Evolutionary conservation across 768 basidiomycete species (phyloP).

Genomic region (Tylopilus sp.): DNA sequence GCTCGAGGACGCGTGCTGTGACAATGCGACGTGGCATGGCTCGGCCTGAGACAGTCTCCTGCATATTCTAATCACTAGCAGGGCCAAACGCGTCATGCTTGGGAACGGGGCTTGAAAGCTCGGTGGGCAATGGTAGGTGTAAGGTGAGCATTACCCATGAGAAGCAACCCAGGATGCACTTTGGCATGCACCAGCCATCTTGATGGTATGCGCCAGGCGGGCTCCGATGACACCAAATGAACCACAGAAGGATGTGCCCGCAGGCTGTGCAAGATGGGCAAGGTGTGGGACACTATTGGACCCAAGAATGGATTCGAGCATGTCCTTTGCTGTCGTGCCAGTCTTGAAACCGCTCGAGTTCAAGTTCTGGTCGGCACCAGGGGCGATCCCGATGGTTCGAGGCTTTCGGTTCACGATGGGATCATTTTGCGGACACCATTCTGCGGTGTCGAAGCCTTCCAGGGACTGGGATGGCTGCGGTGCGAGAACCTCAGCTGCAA

Average conservation of each 20-base stretch:
- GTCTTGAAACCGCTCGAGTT: neutral
- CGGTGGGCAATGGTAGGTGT: neutral
- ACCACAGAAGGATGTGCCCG: constrained; percentile 24
- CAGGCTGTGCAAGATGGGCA: constrained; percentile 5
- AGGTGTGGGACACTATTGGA: constrained; percentile 5
- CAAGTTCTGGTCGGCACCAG: constrained; percentile 17
- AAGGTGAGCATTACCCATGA: constrained; percentile 11
- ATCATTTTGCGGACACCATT: constrained; percentile 31
- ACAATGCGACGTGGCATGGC: too few species aligned
- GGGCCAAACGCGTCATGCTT: neutral
- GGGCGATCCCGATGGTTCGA: constrained; percentile 27
- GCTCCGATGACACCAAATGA: constrained; percentile 23
- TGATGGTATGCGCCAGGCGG: constrained; percentile 22
- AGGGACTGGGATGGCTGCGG: constrained; percentile 14
- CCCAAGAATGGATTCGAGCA: constrained; percentile 28
- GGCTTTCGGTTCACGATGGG: constrained; percentile 30
- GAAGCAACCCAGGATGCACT: constrained; percentile 20
- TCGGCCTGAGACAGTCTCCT: neutral
- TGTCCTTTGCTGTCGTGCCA: constrained; percentile 23
- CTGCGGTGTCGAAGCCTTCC: constrained; percentile 11
- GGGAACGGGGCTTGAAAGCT: neutral
- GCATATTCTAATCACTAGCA: neutral
- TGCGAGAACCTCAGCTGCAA: constrained; percentile 9
- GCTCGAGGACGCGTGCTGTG: too few species aligned
- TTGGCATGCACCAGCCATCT: constrained; percentile 15